A percentile compares a stretch with the other conserved stretches of the same genome.
These are phyloP conservation scores for Kokia cookei DNA, from an alignment of 441 rosid genomes.

Conservation along the genomic window DNA sequence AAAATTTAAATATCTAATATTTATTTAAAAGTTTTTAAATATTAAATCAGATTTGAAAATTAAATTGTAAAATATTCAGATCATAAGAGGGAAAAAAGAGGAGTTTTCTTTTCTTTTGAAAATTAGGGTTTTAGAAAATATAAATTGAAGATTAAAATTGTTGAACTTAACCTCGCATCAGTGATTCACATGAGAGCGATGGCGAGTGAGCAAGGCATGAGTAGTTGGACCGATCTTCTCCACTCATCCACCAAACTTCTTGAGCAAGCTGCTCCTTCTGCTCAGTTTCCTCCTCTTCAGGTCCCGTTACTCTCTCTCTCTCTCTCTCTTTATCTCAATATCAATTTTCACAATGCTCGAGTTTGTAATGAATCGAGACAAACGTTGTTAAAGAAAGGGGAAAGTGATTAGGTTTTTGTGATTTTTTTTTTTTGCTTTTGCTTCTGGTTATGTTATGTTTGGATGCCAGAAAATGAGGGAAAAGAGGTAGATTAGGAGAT, in stretches of 20 bases:
- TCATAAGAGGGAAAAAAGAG: too few species aligned
- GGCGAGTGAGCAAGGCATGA: constrained; percentile 75
- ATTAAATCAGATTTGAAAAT: too few species aligned
- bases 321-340: neutral
- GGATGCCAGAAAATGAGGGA: neutral
- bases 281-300: constrained; percentile 99
- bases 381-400: neutral
- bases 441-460: neutral
- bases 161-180: constrained; percentile 3
- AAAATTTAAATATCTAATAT: too few species aligned
- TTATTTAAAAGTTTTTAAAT: too few species aligned
- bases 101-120: too few species aligned
- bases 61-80: too few species aligned
- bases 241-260: constrained; percentile 88
- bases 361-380: neutral
- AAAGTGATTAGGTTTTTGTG: neutral
- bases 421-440: neutral
- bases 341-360: neutral
- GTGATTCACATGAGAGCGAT: constrained; percentile 19
- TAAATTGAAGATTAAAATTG: neutral
- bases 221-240: constrained; percentile 88
- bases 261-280: constrained; percentile 93
- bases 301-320: constrained; percentile 25
- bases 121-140: constrained; percentile 9
- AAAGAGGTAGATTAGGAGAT: neutral